A percentile compares a stretch with the other conserved stretches of the same genome.
Evolutionary conservation across 306 rosid species (phyloP).

Genomic region (Chamaecrista fasciculata): DNA sequence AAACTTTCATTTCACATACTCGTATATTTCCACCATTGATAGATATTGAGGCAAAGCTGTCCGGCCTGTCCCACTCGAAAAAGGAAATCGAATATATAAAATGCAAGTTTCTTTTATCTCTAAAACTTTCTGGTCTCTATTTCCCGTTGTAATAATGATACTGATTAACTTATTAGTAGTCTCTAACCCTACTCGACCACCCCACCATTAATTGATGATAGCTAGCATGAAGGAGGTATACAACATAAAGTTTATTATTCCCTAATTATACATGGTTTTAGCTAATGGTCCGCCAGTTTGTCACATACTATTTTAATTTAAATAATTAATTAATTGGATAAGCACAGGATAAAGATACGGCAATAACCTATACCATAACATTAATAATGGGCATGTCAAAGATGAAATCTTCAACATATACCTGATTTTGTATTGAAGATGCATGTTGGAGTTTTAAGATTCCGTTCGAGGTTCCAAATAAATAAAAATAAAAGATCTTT

Average conservation of each 20-base stretch:
- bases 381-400: background rate
- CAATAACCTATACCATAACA: too few species aligned
- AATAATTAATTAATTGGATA: background rate
- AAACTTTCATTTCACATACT: too few species aligned
- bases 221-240: background rate
- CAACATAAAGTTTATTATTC: background rate
- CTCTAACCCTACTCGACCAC: background rate
- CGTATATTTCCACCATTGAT: too few species aligned
- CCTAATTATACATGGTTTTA: background rate
- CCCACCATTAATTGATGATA: slow-evolving; percentile 14
- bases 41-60: background rate
- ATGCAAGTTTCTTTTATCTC: background rate
- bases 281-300: background rate
- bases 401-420: background rate
- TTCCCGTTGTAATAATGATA: background rate
- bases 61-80: background rate
- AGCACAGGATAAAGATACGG: too few species aligned
- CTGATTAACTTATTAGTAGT: background rate
- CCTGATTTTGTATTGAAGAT: too few species aligned
- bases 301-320: background rate
- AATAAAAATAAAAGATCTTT: too few species aligned
- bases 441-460: too few species aligned
- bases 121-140: background rate
- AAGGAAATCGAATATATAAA: background rate
- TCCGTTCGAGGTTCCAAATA: too few species aligned